Base-by-base conservation (phyloP, 225 moss, liverwort and hornwort species). In the Pseudisothecium myosuroides region DNA sequence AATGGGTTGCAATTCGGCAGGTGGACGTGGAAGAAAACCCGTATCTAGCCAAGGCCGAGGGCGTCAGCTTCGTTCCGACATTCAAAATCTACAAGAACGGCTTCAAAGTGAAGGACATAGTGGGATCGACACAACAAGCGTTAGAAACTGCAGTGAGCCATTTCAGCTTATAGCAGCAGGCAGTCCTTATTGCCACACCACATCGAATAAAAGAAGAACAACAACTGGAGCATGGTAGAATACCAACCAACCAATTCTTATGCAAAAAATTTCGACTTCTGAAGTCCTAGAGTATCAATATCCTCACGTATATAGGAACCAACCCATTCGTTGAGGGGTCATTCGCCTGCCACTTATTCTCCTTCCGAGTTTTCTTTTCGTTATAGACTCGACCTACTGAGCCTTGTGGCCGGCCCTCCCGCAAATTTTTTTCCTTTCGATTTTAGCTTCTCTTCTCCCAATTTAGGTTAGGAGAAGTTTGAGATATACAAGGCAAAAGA, bases 1-100 rank as follows among this genome's bases (percentile, higher is more conserved):
- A 29, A 18, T 39, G 80, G 56, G 24, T 64, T 85, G 21, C 2
- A 78, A 78, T 41, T 56, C 3, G 90, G 43, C 92, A 98, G 98
- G 98, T 98, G 92, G 98, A 98, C 63, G 97, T 97, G 49, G 97
- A 98, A 85, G 97, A 96, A 62, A 95, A 93, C 24, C 96, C 97
- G 1, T 98, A 95, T 71, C 81, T 98, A 75, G 96, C 98, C 5
- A 97, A 97, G 87, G 94, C 95, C 76, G 98, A 98, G 88, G 92
- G 91, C 16, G 94, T 98, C 41, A 94, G 92, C 91, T 98, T 96
- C 54, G 97, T 98, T 82, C 98, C 98, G 22, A 98, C 97, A 79
- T 98, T 97, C 91, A 98, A 97, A 81, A 95, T 98, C 92, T 98
- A 95, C 91, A 97, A 95, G 88, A 98, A 98, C 86, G 98, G 98